Conservation (phyloP, 176 grass and related monocot genomes). For the sorghum (Sorghum bicolor) region Sorghum_bicolor_NCBIv3 NC_012874.2:66007501-66008000, state of each 20-base stretch:
- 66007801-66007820: neutral
- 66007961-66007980: neutral
- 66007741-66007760: neutral
- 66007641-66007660: neutral
- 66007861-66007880: neutral
- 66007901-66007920: neutral
- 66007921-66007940: neutral
- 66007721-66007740: neutral
- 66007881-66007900: neutral
- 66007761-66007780: neutral
- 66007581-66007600: neutral
- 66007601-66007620: too few relatives aligned
- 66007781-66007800: neutral
- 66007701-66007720: neutral
- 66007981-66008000: neutral
- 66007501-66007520: neutral
- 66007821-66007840: neutral
- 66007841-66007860: neutral
- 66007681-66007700: neutral
- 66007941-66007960: neutral
- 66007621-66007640: neutral
- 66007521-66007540: neutral
- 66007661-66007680: neutral
- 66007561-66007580: neutral
- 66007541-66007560: neutral